A percentile compares a stretch with the other conserved stretches of the same genome.
These are phyloP conservation scores for Apocynum venetum DNA, from an alignment of 257 asterid genomes.

Conservation along the genomic window DNA sequence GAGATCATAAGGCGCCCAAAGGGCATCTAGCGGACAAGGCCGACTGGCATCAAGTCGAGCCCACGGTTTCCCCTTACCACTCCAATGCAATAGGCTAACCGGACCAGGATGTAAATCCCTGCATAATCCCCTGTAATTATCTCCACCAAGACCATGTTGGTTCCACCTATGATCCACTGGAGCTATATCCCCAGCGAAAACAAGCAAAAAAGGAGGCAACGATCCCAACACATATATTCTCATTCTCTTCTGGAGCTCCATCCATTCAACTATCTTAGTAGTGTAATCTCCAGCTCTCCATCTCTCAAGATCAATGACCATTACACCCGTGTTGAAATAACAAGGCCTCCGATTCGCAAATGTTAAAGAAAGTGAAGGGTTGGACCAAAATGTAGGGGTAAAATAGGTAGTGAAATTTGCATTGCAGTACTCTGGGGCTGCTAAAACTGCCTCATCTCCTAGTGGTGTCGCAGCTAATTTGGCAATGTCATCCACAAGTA, in stretches of 20 bases:
- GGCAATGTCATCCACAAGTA: constrained; percentile 80
- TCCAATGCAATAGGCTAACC: constrained; percentile 91
- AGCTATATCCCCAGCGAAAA: constrained; percentile 81
- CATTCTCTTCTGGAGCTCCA: constrained; percentile 94
- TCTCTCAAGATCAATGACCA: constrained; percentile 72
- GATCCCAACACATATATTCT: constrained; percentile 93
- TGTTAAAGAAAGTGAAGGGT: constrained; percentile 71
- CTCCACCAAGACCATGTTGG: constrained; percentile 97
- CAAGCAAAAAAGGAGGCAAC: constrained; percentile 80
- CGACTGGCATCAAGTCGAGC: constrained; percentile 60
- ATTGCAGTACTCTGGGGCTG: constrained; percentile 93
- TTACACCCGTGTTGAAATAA: constrained; percentile 90
- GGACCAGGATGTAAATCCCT: constrained; percentile 88
- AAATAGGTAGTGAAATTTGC: constrained; percentile 89
- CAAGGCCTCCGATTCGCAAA: constrained; percentile 66
- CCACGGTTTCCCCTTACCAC: constrained; percentile 98
- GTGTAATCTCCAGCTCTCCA: constrained; percentile 80
- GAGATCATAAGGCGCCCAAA: constrained; percentile 97
- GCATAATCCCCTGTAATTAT: constrained; percentile 78
- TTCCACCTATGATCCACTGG: constrained; percentile 97
- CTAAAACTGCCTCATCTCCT: constrained; percentile 46
- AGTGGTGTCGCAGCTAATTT: constrained; percentile 72
- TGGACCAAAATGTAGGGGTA: constrained; percentile 93
- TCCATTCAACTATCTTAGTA: constrained; percentile 75
- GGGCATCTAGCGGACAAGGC: constrained; percentile 81